Evolutionary conservation across 768 basidiomycete genomes (phyloP).

Genomic region (Kwoniella newhampshirensis): DNA sequence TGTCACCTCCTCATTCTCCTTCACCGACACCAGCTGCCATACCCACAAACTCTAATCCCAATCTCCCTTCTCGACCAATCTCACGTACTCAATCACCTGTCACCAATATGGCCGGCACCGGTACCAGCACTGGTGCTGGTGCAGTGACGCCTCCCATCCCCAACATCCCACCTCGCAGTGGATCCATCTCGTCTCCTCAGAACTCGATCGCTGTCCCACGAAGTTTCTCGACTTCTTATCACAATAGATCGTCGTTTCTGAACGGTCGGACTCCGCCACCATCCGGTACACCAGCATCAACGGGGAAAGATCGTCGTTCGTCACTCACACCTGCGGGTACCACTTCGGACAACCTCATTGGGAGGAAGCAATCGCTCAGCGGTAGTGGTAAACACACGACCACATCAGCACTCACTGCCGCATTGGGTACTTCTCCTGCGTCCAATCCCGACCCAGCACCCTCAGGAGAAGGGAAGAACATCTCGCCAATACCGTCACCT

Average conservation of each 20-base stretch:
- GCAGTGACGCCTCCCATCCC: constrained; percentile 20
- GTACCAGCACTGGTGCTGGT: too few relatives aligned
- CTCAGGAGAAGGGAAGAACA: too few relatives aligned
- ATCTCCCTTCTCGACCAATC: too few relatives aligned
- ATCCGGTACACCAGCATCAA: too few relatives aligned
- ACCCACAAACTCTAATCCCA: too few relatives aligned
- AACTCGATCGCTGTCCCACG: not conserved
- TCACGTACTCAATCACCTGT: too few relatives aligned
- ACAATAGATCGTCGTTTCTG: too few relatives aligned
- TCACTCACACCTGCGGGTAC: constrained; percentile 1
- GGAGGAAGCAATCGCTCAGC: constrained; percentile 9
- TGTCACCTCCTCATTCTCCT: too few relatives aligned
- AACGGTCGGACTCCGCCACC: too few relatives aligned
- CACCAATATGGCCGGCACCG: too few relatives aligned
- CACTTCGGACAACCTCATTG: constrained; percentile 14
- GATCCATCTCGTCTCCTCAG: constrained; percentile 10
- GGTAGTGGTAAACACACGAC: not conserved
- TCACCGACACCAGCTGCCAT: too few relatives aligned
- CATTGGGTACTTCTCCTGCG: constrained; percentile 13
- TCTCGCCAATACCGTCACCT: too few relatives aligned
- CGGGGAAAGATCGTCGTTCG: not conserved
- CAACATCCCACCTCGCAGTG: constrained; percentile 33
- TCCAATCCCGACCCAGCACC: not conserved
- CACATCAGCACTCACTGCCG: constrained; percentile 17
- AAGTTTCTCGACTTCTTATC: constrained; percentile 6